A percentile compares a stretch with the other conserved stretches of the same genome.
phyloP scores from a whole-genome alignment of 2,329 filamentous ascomycete species.

The Ascochyta koolunga region DNA sequence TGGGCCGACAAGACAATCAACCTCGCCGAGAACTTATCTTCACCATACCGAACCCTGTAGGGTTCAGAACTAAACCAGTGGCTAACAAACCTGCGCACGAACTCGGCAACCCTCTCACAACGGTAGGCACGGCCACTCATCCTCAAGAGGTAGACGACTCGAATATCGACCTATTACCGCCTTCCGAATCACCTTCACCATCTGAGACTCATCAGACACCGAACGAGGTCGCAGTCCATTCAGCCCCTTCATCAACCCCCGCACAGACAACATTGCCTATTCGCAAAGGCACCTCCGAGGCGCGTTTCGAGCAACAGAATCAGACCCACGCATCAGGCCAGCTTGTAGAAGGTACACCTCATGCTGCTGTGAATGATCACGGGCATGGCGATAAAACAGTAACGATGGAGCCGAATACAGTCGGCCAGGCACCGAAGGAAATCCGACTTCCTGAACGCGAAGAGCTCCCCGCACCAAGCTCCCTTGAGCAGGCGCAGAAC shows the following conservation, averaged over 20 bases:
- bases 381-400: conserved; percentile 53
- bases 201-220: conserved; percentile 18
- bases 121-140: conserved; percentile 45
- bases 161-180: conserved; percentile 24
- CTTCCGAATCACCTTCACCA: conserved; percentile 29
- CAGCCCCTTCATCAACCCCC: conserved; percentile 15
- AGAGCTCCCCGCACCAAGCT: conserved; percentile 42
- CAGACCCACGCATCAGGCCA: conserved; percentile 53
- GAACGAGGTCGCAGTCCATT: not conserved
- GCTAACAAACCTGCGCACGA: conserved; percentile 38
- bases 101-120: conserved; percentile 35
- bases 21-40: conserved; percentile 49
- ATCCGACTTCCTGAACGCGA: conserved; percentile 45
- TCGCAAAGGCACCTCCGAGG: conserved; percentile 50
- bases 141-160: conserved; percentile 34
- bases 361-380: conserved; percentile 48
- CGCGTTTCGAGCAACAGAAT: conserved; percentile 50
- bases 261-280: conserved; percentile 33
- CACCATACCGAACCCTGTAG: conserved; percentile 42
- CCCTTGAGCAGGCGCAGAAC: conserved; percentile 53
- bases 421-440: conserved; percentile 58
- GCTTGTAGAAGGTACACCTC: conserved; percentile 51
- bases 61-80: conserved; percentile 34
- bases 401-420: conserved; percentile 56
- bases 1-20: conserved; percentile 52